Percentiles rank a stretch among this genome's conserved stretches.
Conservation (phyloP, 352 stramenopile genomes). For the Pythium sukuiense region DNA sequence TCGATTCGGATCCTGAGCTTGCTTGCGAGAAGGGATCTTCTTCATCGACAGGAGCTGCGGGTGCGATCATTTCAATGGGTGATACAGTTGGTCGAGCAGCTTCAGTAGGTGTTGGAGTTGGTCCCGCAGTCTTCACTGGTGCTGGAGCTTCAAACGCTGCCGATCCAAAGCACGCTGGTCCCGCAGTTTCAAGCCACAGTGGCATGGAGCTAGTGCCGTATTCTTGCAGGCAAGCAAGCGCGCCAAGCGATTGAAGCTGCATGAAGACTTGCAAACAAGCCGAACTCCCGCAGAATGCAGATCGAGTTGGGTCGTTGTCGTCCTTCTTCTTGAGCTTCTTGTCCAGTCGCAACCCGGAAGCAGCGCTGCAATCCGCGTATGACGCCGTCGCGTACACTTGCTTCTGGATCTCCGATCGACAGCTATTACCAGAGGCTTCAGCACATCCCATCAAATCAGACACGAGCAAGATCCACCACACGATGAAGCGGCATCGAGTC, state of each 20-base stretch:
- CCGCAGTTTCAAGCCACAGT: background rate
- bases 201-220: background rate
- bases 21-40: background rate
- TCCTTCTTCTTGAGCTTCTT: constrained; percentile 1
- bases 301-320: background rate
- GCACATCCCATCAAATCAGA: background rate
- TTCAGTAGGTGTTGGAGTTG: background rate
- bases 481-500: background rate
- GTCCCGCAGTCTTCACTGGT: background rate
- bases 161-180: background rate
- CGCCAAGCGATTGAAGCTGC: background rate
- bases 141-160: background rate
- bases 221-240: background rate
- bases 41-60: background rate
- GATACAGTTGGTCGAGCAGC: background rate
- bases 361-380: background rate
- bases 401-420: background rate
- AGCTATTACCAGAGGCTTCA: background rate
- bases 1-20: background rate
- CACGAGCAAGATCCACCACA: background rate
- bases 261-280: background rate
- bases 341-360: background rate
- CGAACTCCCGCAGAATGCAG: background rate
- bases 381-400: background rate
- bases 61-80: too few relatives aligned